phyloP scores from a whole-genome alignment of 2,329 filamentous ascomycete species.

The Aspergillus sergii region DNA sequence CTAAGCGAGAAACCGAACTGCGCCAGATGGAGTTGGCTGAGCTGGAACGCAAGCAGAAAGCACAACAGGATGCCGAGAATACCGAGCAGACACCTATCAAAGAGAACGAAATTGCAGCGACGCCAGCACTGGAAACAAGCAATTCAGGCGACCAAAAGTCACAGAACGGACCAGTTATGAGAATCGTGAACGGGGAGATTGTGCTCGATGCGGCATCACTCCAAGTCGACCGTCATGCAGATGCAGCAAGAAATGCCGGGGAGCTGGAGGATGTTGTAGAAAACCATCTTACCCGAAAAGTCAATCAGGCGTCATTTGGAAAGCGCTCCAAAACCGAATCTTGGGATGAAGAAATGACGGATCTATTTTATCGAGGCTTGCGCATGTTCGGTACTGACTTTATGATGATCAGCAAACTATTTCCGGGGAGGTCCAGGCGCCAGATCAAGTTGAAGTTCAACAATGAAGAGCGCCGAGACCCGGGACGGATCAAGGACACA shows the following conservation, averaged over 20 bases:
- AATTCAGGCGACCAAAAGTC: conserved; percentile 25
- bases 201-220: conserved; percentile 56
- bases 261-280: conserved; percentile 50
- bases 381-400: conserved; percentile 68
- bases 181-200: conserved; percentile 61
- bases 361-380: conserved; percentile 64
- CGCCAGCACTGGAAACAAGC: conserved; percentile 24
- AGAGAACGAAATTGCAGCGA: conserved; percentile 30
- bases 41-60: conserved; percentile 47
- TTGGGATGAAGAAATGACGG: conserved; percentile 62
- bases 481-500: conserved; percentile 55
- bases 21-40: conserved; percentile 60
- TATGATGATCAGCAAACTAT: conserved; percentile 64
- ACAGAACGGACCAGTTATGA: conserved; percentile 50
- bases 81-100: conserved; percentile 26
- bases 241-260: conserved; percentile 52
- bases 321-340: conserved; percentile 55
- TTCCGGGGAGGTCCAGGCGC: conserved; percentile 60
- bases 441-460: conserved; percentile 67
- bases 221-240: conserved; percentile 58
- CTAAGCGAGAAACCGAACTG: conserved; percentile 59
- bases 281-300: conserved; percentile 49
- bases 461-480: conserved; percentile 61
- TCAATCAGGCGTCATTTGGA: conserved; percentile 51
- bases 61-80: conserved; percentile 36